Percentiles rank a stretch among this genome's conserved stretches.
Evolutionary conservation across 805 yeast genomes (phyloP).

Genomic region (Martiniozyma abietophila): DNA sequence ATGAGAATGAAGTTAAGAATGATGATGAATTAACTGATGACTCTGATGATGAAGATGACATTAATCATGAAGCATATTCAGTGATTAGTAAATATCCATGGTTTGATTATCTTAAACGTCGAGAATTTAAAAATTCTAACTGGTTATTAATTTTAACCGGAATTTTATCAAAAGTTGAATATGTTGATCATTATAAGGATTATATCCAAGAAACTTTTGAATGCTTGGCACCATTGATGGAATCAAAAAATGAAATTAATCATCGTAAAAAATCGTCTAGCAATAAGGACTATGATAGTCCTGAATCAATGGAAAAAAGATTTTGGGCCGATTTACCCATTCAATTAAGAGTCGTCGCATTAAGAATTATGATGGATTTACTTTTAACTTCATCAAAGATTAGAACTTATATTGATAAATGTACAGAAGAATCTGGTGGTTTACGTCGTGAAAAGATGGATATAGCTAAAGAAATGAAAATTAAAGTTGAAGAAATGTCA

Average conservation of each 20-base stretch:
- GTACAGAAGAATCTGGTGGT: conserved; percentile 53
- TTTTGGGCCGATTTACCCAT: conserved; percentile 5
- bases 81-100: conserved; percentile 54
- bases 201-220: conserved; percentile 43
- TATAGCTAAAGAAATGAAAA: conserved; percentile 49
- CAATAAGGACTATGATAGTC: too few species aligned
- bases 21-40: conserved; percentile 16
- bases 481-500: conserved; percentile 33
- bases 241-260: conserved; percentile 1
- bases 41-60: conserved; percentile 24
- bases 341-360: conserved; percentile 6
- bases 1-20: conserved; percentile 18
- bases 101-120: conserved; percentile 66
- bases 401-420: conserved; percentile 55
- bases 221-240: conserved; percentile 46
- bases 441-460: conserved; percentile 63
- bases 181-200: conserved; percentile 43
- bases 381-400: conserved; percentile 50
- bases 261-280: too few species aligned
- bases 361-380: conserved; percentile 57
- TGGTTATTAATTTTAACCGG: conserved; percentile 81
- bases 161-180: conserved; percentile 50
- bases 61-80: conserved; percentile 35
- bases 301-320: too few species aligned
- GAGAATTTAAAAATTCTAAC: conserved; percentile 72